These are phyloP conservation scores for Boehmeria nivea DNA, from an alignment of 306 rosid genomes.

Conservation along the genomic window DNA sequence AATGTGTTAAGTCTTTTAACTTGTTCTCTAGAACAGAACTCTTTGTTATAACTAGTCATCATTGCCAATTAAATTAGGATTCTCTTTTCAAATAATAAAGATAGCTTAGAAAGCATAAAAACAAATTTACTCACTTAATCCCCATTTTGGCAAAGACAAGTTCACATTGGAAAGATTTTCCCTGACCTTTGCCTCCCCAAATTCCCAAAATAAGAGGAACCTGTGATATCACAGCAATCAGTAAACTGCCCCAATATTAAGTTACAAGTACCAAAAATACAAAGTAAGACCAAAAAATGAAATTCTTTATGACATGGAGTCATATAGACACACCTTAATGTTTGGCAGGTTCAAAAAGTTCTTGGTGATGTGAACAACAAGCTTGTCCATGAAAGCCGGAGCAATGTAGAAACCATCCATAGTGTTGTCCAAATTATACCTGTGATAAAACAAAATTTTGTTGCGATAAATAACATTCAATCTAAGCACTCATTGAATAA, in stretches of 20 bases:
- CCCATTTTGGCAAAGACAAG: slow-evolving; percentile 95
- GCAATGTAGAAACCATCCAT: slow-evolving; percentile 79
- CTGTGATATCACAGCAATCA: slow-evolving; percentile 19
- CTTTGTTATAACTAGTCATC: too few species aligned
- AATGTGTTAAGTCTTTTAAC: too few species aligned
- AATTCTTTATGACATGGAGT: background rate
- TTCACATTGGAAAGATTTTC: slow-evolving; percentile 86
- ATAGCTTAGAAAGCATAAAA: background rate
- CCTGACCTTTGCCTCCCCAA: slow-evolving; percentile 99
- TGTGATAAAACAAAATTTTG: slow-evolving; percentile 21
- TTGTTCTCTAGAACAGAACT: too few species aligned
- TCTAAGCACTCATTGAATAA: too few species aligned
- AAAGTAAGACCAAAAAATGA: background rate
- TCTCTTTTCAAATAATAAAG: background rate
- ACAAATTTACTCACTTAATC: slow-evolving; percentile 57
- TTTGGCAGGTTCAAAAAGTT: slow-evolving; percentile 69
- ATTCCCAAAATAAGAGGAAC: slow-evolving; percentile 87
- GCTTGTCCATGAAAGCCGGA: slow-evolving; percentile 82
- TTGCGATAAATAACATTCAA: too few species aligned
- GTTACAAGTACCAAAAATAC: background rate
- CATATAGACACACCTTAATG: slow-evolving; percentile 39
- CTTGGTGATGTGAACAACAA: slow-evolving; percentile 76
- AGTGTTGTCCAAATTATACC: slow-evolving; percentile 54
- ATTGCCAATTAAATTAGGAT: too few species aligned
- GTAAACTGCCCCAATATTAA: too few species aligned